Evolutionary conservation across 441 rosid genomes (phyloP), one percentile per base, ranked within the genome.

Genomic region (Erodium trifolium): DNA sequence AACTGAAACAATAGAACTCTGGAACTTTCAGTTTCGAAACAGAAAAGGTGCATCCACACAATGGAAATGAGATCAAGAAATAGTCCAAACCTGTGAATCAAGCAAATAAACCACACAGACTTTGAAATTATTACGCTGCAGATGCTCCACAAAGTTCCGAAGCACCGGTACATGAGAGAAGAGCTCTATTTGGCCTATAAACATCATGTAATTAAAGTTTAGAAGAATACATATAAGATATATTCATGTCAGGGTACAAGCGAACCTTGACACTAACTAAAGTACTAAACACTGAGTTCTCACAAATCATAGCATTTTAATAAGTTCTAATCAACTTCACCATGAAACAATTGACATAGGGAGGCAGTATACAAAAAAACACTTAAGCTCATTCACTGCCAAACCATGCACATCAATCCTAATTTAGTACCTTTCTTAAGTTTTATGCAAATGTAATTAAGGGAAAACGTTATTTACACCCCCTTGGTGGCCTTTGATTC

Each of bases 111-210:
- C 93, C 47, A 73, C 95, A 74, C 95, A 93, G 57, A 91, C 88
- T 65, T 82, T 87, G 84, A 87, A 89, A 79, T 91, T 81, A 72
- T 86, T 89, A 64, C 82, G 83, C 79, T 88, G 78, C 81, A 89
- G 81, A 84, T 93, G 97, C 74, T 81, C 89, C 81, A 83, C 98
- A 78, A 91, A 93, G 81, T 88, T 88, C 75, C 82, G 79, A 75
- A 91, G 93, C 72, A 93, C 88, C 19, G 92, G 88, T n/a, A 91
- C 89, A 79, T 93, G 98, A 10, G 98, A 88, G 72, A 89, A 93
- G 67, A 89, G 90, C 69, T 93, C 97, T 79, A 93, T 87, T 77
- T 93, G 96, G 70, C 98, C 98, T 91, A 76, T 43, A 70, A 19
- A 23, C 19, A 18, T 51, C 8, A 71, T 70, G 64, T 31, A 43